Percentiles rank a stretch among this genome's conserved stretches.
Evolutionary conservation across 1,284 basidiomycete species (phyloP).

Genomic region (Boletus holoroseus): DNA sequence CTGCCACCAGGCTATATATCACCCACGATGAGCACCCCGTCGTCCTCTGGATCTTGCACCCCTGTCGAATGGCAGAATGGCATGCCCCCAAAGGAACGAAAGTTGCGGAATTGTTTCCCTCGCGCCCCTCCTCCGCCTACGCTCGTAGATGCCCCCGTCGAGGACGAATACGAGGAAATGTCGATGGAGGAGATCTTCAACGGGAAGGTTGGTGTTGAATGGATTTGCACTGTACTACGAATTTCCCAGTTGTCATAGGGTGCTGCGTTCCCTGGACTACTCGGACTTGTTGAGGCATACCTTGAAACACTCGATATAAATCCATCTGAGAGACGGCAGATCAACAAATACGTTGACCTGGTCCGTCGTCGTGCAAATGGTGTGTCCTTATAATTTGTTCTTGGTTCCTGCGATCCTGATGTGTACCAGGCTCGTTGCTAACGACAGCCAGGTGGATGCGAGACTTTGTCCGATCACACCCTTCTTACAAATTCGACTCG

Average conservation of each 20-base stretch:
- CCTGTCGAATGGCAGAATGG: slow-evolving; percentile 37
- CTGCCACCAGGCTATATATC: slow-evolving; percentile 54
- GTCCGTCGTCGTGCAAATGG: slow-evolving; percentile 78
- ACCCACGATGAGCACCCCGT: slow-evolving; percentile 37
- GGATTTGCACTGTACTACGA: slow-evolving; percentile 1
- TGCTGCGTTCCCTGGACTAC: slow-evolving; percentile 74
- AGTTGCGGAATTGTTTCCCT: slow-evolving; percentile 67
- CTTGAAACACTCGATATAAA: slow-evolving; percentile 84
- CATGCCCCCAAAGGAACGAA: slow-evolving; percentile 52
- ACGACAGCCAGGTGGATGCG: slow-evolving; percentile 95
- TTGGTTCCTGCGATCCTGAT: slow-evolving; percentile 6
- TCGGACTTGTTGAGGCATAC: slow-evolving; percentile 83
- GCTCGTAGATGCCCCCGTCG: slow-evolving; percentile 43
- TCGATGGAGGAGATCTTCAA: slow-evolving; percentile 91
- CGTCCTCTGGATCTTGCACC: slow-evolving; percentile 50
- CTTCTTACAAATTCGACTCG: slow-evolving; percentile 87
- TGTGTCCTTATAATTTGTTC: slow-evolving; percentile 32
- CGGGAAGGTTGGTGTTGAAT: slow-evolving; percentile 59
- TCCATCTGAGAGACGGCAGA: slow-evolving; percentile 54
- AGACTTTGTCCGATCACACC: slow-evolving; percentile 85
- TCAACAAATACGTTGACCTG: slow-evolving; percentile 77
- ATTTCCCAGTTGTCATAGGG: slow-evolving; percentile 38
- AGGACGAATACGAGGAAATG: slow-evolving; percentile 90
- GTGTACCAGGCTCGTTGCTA: slow-evolving; percentile 61
- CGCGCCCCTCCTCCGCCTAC: slow-evolving; percentile 48